Percentiles rank a stretch among this genome's conserved stretches.
These are phyloP conservation scores for Apophysomyces trapeziformis DNA, from an alignment of 371 early-diverging fungal genomes.

Conservation along the genomic window DNA sequence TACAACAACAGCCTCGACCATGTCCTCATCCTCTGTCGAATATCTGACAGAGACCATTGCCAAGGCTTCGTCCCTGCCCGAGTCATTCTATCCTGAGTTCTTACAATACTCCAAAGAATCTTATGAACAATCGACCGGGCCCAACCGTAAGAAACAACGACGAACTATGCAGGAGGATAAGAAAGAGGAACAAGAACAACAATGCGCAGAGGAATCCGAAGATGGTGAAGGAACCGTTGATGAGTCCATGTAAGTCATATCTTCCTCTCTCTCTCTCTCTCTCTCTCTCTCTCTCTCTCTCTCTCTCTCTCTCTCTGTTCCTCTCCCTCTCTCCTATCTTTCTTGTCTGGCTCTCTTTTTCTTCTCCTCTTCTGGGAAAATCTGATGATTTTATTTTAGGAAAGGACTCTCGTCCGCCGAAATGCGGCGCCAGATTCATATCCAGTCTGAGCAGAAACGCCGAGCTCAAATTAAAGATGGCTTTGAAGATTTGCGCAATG, in stretches of 20 bases:
- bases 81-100: conserved; percentile 43
- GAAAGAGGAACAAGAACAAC: conserved; percentile 23
- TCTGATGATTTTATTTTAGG: background rate
- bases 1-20: conserved; percentile 34
- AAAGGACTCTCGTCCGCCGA: conserved; percentile 29
- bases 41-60: conserved; percentile 42
- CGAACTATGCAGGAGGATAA: conserved; percentile 9
- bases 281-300: background rate
- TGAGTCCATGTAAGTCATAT: conserved; percentile 12
- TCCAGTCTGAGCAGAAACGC: conserved; percentile 55
- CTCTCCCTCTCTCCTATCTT: background rate
- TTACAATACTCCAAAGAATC: conserved; percentile 41
- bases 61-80: conserved; percentile 40
- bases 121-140: conserved; percentile 39
- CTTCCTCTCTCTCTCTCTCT: background rate
- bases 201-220: conserved; percentile 27
- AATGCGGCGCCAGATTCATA: conserved; percentile 50
- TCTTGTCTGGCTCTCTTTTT: background rate
- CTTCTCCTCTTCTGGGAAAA: background rate
- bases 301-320: background rate
- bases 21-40: conserved; percentile 40
- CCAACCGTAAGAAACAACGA: conserved; percentile 38
- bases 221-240: conserved; percentile 21
- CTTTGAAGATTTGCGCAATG: conserved; percentile 40
- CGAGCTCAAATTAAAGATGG: conserved; percentile 54